These are phyloP conservation scores for Peribolospora baueri DNA, from an alignment of 768 basidiomycete genomes.

Conservation along the genomic window DNA sequence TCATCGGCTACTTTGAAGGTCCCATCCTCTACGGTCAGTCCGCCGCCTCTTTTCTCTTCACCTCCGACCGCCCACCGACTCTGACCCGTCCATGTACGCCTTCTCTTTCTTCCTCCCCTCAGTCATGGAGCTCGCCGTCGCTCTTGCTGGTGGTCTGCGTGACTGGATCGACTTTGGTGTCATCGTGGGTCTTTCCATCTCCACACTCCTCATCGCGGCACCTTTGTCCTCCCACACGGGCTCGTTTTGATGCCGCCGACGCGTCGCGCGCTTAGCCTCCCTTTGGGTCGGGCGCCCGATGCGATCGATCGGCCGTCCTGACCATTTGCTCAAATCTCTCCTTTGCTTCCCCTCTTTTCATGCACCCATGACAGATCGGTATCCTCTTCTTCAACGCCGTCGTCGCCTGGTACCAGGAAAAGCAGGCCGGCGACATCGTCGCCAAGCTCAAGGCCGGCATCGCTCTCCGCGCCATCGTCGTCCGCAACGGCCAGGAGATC, in stretches of 20 bases:
- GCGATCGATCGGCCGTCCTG: too few species aligned
- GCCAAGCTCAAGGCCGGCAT: slow-evolving; percentile 29
- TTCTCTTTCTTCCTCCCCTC: slow-evolving; percentile 6
- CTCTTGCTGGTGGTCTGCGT: slow-evolving; percentile 25
- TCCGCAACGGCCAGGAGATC: slow-evolving; percentile 24
- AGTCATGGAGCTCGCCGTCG: slow-evolving; percentile 28
- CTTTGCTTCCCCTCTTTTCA: not conserved
- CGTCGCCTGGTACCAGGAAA: slow-evolving; percentile 29
- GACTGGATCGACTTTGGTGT: slow-evolving; percentile 31
- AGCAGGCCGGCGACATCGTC: slow-evolving; percentile 30
- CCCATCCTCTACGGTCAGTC: slow-evolving; percentile 19
- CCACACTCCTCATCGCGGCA: not conserved
- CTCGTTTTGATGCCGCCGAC: not conserved
- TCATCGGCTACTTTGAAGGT: slow-evolving; percentile 26
- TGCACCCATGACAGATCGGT: slow-evolving; percentile 17
- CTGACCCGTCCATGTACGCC: not conserved
- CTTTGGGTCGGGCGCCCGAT: too few species aligned
- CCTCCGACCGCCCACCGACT: too few species aligned
- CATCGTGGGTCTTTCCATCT: slow-evolving; percentile 19
- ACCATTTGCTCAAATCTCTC: not conserved
- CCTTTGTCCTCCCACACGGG: not conserved
- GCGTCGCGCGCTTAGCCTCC: not conserved
- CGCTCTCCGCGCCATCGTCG: slow-evolving; percentile 22
- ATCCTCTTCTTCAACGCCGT: slow-evolving; percentile 25
- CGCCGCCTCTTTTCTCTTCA: not conserved